Conservation (phyloP, 345 rosid species). For the Citrus mangshanensis region DNA sequence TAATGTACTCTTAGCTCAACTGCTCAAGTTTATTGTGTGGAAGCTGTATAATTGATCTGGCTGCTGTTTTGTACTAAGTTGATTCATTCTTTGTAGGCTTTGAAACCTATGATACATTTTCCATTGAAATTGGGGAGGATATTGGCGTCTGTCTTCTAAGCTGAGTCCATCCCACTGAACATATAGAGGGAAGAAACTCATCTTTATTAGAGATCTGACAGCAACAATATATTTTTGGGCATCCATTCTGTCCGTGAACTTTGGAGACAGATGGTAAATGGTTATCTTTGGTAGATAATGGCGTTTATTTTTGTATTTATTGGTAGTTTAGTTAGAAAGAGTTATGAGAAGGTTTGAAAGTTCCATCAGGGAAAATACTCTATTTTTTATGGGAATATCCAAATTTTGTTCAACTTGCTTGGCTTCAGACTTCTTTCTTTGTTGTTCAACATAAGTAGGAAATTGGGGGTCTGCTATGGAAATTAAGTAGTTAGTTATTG, state of each 20-base stretch:
- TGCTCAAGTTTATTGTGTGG: too few relatives aligned
- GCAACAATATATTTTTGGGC: neutral
- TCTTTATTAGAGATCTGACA: neutral
- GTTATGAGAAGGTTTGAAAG: neutral
- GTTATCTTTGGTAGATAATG: neutral
- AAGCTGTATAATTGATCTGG: neutral
- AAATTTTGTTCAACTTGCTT: too few relatives aligned
- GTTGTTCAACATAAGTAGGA: neutral
- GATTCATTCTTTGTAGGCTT: neutral
- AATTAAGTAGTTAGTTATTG: neutral
- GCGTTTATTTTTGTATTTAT: neutral
- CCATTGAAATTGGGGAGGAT: neutral
- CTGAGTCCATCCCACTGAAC: neutral
- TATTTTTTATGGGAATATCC: too few relatives aligned
- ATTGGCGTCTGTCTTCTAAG: neutral
- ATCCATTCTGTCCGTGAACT: neutral
- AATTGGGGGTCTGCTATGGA: neutral
- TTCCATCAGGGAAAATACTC: neutral
- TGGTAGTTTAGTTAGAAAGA: neutral
- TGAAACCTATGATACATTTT: neutral
- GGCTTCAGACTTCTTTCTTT: neutral
- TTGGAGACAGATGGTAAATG: neutral
- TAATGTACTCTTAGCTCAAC: too few relatives aligned
- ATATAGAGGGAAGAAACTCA: neutral
- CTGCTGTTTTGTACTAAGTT: neutral